Evolutionary conservation across 2,329 filamentous ascomycete genomes (phyloP), one percentile per base, ranked within the genome.

Genomic region (Fusarium hostae): DNA sequence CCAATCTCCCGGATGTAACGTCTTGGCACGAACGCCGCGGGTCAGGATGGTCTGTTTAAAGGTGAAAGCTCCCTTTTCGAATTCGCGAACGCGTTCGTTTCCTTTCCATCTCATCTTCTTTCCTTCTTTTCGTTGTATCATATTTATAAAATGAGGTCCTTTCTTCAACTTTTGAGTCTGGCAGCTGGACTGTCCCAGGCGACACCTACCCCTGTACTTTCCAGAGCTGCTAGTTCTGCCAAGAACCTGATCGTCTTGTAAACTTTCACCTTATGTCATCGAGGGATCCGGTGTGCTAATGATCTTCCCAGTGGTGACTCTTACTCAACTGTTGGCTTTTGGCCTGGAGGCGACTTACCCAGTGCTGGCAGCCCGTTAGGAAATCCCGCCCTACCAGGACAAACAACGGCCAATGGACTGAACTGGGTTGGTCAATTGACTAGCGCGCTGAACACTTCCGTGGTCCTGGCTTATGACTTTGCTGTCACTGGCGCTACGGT

Each of bases 381-480:
- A 22, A 71, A 73, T 39, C 68, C 61, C 10, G 26, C 30, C 9
- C 20, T 60, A 3, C 65, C 65, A 24, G 70, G 68, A 15, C 62
- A 68, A 18, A 71, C 70, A 15, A 73, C 68, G 0, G 60, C 48
- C 13, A 70, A 70, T 34, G 68, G 70, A 13, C 34, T 71, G 8
- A 73, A 71, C 62, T 73, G 70, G 68, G 65, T 68, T 9, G 70
- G 62, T n/a, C 52, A 71, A 13, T 43, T 69, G 6, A 71, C 66
- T 3, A 54, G 59, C 16, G 30, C 43, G 16, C 20, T 71, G 10
- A 73, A 71, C 15, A 69, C 59, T 6, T 63, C 68, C 5, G 12
- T 52, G 16, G 18, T 73, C 6, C 20, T 71, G 5, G 57, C 68
- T 9, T 67, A 73, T 16, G 65, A 73, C 35, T 73, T 73, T 44